Conservation (phyloP, 495 filamentous ascomycete species). For the Penicillium waksmanii region DNA sequence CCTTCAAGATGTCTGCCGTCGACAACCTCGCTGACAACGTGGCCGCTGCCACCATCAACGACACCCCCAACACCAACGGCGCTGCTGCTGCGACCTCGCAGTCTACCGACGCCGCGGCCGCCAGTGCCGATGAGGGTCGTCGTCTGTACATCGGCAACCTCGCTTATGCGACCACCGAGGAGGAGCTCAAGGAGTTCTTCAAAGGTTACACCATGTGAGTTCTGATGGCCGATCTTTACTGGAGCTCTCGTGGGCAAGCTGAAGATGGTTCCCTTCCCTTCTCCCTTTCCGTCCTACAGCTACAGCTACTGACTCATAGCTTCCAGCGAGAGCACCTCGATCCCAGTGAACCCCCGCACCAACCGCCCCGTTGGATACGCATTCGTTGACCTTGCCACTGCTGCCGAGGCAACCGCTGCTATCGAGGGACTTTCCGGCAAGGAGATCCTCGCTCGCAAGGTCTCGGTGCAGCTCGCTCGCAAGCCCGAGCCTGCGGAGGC, state of each 20-base stretch:
- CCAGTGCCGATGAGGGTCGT: slow-evolving; percentile 97
- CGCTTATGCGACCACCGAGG: slow-evolving; percentile 99
- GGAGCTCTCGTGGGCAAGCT: not conserved
- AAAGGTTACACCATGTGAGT: slow-evolving; percentile 97
- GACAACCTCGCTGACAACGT: slow-evolving; percentile 55
- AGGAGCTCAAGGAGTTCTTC: slow-evolving; percentile 99
- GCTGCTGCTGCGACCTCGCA: slow-evolving; percentile 70
- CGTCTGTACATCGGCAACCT: slow-evolving; percentile 99
- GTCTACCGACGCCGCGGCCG: slow-evolving; percentile 83
- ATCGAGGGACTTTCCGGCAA: slow-evolving; percentile 94
- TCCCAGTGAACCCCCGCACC: slow-evolving; percentile 98
- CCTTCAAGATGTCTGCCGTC: slow-evolving; percentile 62
- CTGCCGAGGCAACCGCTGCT: slow-evolving; percentile 89
- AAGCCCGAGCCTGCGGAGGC: slow-evolving; percentile 87
- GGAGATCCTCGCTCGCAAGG: slow-evolving; percentile 95
- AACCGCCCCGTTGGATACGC: slow-evolving; percentile 97
- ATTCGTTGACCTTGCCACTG: slow-evolving; percentile 95
- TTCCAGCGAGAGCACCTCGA: slow-evolving; percentile 92
- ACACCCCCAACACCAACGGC: slow-evolving; percentile 75
- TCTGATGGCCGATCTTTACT: not conserved
- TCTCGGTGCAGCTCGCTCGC: slow-evolving; percentile 96
- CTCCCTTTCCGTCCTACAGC: slow-evolving; percentile 8
- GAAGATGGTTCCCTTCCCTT: not conserved
- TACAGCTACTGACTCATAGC: slow-evolving; percentile 19
- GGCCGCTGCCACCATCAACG: slow-evolving; percentile 48